These are phyloP conservation scores for Furcasterigmium furcatum DNA, from an alignment of 2,329 filamentous ascomycete genomes.

Conservation along the genomic window DNA sequence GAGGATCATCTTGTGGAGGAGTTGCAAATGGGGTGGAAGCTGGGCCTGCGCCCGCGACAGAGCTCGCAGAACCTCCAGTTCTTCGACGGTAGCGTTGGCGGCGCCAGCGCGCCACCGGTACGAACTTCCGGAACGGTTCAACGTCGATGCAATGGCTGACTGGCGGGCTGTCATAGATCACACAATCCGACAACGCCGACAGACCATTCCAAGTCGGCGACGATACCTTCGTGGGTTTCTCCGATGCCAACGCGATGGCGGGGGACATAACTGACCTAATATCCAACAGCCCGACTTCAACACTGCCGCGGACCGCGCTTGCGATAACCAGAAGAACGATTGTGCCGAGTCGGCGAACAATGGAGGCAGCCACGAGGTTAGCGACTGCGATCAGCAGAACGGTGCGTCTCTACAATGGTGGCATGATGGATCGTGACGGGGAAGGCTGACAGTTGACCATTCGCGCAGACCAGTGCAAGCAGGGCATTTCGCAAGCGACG, in stretches of 20 bases:
- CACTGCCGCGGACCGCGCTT: slow-evolving; percentile 37
- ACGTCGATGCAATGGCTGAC: not conserved
- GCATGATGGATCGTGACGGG: not conserved
- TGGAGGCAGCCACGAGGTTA: slow-evolving; percentile 29
- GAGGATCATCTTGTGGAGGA: slow-evolving; percentile 16
- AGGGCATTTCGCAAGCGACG: slow-evolving; percentile 13
- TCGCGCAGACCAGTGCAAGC: slow-evolving; percentile 41
- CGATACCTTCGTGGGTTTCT: slow-evolving; percentile 37
- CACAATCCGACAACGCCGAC: slow-evolving; percentile 31
- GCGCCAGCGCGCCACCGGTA: slow-evolving; percentile 29
- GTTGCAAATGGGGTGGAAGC: slow-evolving; percentile 29
- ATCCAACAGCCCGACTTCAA: slow-evolving; percentile 35
- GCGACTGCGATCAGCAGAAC: slow-evolving; percentile 42
- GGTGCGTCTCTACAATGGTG: slow-evolving; percentile 26
- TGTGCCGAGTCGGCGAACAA: slow-evolving; percentile 41
- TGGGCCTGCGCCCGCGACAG: slow-evolving; percentile 29
- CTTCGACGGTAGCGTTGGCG: slow-evolving; percentile 37
- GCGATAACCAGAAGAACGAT: slow-evolving; percentile 46
- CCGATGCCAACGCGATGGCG: too few relatives aligned
- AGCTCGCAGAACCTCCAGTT: slow-evolving; percentile 32
- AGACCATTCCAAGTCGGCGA: slow-evolving; percentile 40
- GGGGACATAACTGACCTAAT: slow-evolving; percentile 4
- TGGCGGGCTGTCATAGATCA: slow-evolving; percentile 24
- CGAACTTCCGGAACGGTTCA: slow-evolving; percentile 5
- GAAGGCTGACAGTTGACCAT: not conserved